Base-by-base conservation (phyloP, 108 stramenopile genomes). In the Cyclotella baltica region DNA sequence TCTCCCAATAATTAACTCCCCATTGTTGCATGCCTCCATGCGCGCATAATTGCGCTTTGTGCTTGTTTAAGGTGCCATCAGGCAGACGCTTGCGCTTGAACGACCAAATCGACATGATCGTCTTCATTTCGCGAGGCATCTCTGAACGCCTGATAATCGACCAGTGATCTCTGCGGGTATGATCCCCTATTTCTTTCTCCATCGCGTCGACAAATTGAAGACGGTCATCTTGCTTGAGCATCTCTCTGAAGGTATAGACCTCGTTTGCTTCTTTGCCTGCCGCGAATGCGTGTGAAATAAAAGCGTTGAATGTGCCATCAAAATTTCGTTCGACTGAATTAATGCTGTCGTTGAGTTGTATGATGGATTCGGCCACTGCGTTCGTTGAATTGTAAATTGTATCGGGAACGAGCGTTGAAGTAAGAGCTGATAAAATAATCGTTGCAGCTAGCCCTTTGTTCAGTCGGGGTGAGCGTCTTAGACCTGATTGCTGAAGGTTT, bases 81-180 rank as follows among this genome's bases (percentile, higher is more conserved):
- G 57, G 53, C 8, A 63, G 22, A 22, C 61, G 57, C 33, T 73
- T 73, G 8, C 72, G 22, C 34, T 73, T 73, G 28, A 73, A 68
- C 4, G 59, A 62, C 72, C 72, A 73, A 16, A 73, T 64, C 8
- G 59, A 4, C 67, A 43, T 69, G 20, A 75, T 66, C n/a, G 65
- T 67, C 29, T 75, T 75, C 10, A 34, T 67, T 20, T 51, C 58
- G 4, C 19, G 20, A 35, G 67, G 67, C n/a, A 77, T 40, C 16
- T 19, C 11, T 34, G 40, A 59, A 19, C 67, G 58, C 20, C 2
- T 18, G 20, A 56, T 56, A 19, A 77, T 25, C 8, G 22, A 22
- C 70, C 70, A 71, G 47, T 71, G 70, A 5, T 34, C 33, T n/a
- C 70, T 10, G 5, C 5, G 20, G 5, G 23, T 10, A 37, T 56